Base-by-base conservation (phyloP, 2,329 filamentous ascomycete species). In the Alternaria dauci region DNA sequence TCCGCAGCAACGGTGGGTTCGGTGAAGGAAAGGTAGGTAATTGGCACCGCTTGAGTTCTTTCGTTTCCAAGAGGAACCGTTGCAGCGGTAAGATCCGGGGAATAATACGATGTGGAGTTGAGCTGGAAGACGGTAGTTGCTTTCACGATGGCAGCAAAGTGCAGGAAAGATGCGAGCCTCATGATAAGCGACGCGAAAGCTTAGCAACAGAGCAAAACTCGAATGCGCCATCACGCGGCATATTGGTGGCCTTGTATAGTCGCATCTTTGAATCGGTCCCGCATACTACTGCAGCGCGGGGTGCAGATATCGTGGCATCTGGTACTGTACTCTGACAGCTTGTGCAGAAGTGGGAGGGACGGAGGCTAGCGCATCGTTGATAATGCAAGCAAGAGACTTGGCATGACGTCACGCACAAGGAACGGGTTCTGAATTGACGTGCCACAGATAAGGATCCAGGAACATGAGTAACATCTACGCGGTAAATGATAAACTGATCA, bases 361-460 rank as follows among this genome's bases (percentile, higher is more conserved):
- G 16, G 23, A 48, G 36, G 56, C 54, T 58, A 59, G 55, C 52
- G 30, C 20, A 41, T 6, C n/a, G 28, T 18, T 48, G 44, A 48
- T 48, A 34, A 48, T 48, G 28, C 28, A 48, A 28, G 44, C 18
- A 46, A 44, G 51, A 55, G 42, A 60, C 58, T 61, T 55, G 58
- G 51, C 50, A 63, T 61, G 50, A 63, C 47, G 32, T 55, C 58
- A 61, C 59, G 32, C 38, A 25, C 36, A 23, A 54, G 16, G 36
- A 55, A 44, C 36, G 28, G 34, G 28, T 48, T 48, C 44, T 34
- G 44, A 48, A 16, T 34, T 5, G 44, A 18, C 44, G 23, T 48
- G 18, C 12, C n/a, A n/a, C n/a, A 48, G 58, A 60, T 60, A 60
- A 60, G 44, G 44, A 18, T 53, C 38, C 20, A 30, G 6, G 26